A percentile compares a stretch with the other conserved stretches of the same genome.
Conservation (phyloP, 116 monocot genomes). For the Phalaenopsis hybrid region DNA sequence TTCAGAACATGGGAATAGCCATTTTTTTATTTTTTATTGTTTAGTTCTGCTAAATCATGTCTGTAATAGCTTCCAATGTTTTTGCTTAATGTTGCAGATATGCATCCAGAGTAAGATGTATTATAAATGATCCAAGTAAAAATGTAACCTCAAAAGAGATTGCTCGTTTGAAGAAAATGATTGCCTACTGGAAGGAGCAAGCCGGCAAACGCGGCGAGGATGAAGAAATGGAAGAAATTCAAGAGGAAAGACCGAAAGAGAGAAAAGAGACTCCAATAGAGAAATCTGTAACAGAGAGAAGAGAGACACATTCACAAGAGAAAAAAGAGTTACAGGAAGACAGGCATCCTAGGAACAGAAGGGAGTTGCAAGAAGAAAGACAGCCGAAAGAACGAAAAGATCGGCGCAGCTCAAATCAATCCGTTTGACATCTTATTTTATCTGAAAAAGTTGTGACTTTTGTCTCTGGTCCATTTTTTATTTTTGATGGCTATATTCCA, state of each 20-base stretch:
- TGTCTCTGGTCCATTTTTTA: background rate
- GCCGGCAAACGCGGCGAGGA: slow-evolving; percentile 75
- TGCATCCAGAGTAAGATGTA: slow-evolving; percentile 85
- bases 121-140: slow-evolving; percentile 87
- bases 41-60: background rate
- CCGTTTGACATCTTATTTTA: background rate
- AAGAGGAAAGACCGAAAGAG: slow-evolving; percentile 62
- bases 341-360: background rate
- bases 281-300: background rate
- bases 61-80: background rate
- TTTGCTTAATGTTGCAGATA: slow-evolving; percentile 38
- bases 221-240: slow-evolving; percentile 85
- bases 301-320: slow-evolving; percentile 30
- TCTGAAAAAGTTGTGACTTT: background rate
- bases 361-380: background rate
- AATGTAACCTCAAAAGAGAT: slow-evolving; percentile 85
- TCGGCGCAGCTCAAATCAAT: background rate
- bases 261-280: slow-evolving; percentile 5
- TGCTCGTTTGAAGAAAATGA: slow-evolving; percentile 63
- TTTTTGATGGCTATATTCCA: background rate
- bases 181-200: slow-evolving; percentile 94
- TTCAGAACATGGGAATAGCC: too few relatives aligned
- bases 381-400: background rate
- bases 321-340: background rate
- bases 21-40: background rate